Conservation (phyloP, 2,329 filamentous ascomycete genomes). For the Rhytidhysteron rufulum region DNA sequence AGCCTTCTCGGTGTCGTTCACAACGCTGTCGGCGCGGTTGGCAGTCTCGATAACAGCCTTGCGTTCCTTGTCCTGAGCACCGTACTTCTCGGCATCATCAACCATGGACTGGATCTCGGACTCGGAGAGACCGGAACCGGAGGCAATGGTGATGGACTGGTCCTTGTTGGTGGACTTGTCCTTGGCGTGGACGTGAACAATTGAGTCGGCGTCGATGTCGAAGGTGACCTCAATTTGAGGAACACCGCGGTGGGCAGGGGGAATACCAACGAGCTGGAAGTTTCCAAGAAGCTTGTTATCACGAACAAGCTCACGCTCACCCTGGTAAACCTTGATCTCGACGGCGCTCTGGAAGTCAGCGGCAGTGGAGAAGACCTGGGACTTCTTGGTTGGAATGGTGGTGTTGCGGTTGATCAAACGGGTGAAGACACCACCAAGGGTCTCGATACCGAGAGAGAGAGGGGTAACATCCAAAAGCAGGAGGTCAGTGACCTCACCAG, state of each 20-base stretch:
- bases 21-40: constrained; percentile 93
- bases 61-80: constrained; percentile 92
- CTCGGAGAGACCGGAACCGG: constrained; percentile 93
- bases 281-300: constrained; percentile 99
- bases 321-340: constrained; percentile 99
- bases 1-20: constrained; percentile 98
- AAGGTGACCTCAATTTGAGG: constrained; percentile 98
- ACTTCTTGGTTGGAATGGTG: constrained; percentile 99
- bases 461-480: constrained; percentile 94
- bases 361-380: constrained; percentile 94
- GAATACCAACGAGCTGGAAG: constrained; percentile 98
- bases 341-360: constrained; percentile 98
- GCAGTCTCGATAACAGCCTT: constrained; percentile 92
- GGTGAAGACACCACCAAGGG: constrained; percentile 95
- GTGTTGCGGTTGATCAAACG: constrained; percentile 99
- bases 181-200: constrained; percentile 96
- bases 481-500: constrained; percentile 94
- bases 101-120: constrained; percentile 97
- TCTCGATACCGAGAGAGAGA: constrained; percentile 96
- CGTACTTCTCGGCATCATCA: constrained; percentile 94
- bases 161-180: constrained; percentile 99
- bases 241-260: constrained; percentile 91
- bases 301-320: constrained; percentile 96
- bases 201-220: constrained; percentile 96
- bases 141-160: constrained; percentile 98